Evolutionary conservation across 2,329 filamentous ascomycete genomes (phyloP).

Genomic region (Colletotrichum sp.): DNA sequence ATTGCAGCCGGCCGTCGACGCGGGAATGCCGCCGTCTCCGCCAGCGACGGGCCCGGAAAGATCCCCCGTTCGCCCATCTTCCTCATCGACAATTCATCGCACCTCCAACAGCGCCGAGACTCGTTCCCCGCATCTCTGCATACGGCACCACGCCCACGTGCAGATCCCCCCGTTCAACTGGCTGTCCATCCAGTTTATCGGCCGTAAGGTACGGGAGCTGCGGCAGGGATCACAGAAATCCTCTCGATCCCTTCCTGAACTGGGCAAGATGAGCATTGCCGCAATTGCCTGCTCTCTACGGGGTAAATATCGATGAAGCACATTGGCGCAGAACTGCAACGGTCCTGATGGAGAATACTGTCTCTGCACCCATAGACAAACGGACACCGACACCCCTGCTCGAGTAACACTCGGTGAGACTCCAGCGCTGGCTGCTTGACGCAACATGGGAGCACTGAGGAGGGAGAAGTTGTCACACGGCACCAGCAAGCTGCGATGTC

Average conservation of each 20-base stretch:
- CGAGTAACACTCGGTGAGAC: not conserved
- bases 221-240: not conserved
- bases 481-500: not conserved
- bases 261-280: not conserved
- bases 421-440: not conserved
- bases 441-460: not conserved
- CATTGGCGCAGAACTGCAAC: not conserved
- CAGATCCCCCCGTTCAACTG: not conserved
- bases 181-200: not conserved
- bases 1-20: not conserved
- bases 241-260: not conserved
- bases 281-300: not conserved
- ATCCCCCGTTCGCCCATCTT: not conserved
- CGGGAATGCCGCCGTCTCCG: not conserved
- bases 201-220: constrained; percentile 8
- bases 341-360: not conserved
- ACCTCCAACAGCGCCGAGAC: not conserved
- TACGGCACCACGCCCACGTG: not conserved
- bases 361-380: not conserved
- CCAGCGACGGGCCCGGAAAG: not conserved
- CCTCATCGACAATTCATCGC: not conserved
- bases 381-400: not conserved
- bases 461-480: not conserved
- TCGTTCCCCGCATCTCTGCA: not conserved
- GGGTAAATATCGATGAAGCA: not conserved